These are phyloP conservation scores for Microbotryum intermedium DNA, from an alignment of 1,284 basidiomycete species.

Conservation along the genomic window DNA sequence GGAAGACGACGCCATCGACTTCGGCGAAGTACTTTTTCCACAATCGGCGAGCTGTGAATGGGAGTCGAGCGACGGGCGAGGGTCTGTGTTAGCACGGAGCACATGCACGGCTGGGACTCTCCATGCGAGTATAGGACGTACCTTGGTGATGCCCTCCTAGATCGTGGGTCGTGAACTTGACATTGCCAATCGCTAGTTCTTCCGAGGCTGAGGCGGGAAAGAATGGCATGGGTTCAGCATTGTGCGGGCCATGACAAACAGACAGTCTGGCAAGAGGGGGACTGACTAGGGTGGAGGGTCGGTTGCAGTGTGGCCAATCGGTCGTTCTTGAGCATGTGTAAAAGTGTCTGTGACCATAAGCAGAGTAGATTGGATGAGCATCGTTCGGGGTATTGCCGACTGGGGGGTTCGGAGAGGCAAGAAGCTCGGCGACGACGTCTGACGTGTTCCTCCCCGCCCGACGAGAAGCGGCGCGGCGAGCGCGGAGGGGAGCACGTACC, in stretches of 20 bases:
- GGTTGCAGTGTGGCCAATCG: conserved; percentile 95
- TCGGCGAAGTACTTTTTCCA: conserved; percentile 99
- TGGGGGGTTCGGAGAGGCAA: background rate
- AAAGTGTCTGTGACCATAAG: conserved; percentile 61
- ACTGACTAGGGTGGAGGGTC: conserved; percentile 93
- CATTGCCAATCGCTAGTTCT: conserved; percentile 95
- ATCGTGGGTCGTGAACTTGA: conserved; percentile 99
- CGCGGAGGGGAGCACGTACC: conserved; percentile 47
- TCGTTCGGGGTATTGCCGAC: background rate
- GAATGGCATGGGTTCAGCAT: background rate
- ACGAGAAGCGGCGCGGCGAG: background rate
- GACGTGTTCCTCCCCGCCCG: background rate
- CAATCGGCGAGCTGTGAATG: conserved; percentile 74
- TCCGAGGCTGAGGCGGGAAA: conserved; percentile 65
- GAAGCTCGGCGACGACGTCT: background rate
- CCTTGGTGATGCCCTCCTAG: conserved; percentile 96
- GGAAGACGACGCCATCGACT: conserved; percentile 97
- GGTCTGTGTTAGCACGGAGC: background rate
- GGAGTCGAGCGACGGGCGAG: background rate
- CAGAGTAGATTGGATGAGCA: background rate
- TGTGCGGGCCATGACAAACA: background rate
- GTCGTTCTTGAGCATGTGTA: conserved; percentile 99
- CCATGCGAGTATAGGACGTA: conserved; percentile 40
- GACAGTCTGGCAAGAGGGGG: conserved; percentile 29
- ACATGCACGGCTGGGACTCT: background rate